These are phyloP conservation scores for Termitomyces sp. DNA, from an alignment of 768 basidiomycete genomes.

Conservation along the genomic window DNA sequence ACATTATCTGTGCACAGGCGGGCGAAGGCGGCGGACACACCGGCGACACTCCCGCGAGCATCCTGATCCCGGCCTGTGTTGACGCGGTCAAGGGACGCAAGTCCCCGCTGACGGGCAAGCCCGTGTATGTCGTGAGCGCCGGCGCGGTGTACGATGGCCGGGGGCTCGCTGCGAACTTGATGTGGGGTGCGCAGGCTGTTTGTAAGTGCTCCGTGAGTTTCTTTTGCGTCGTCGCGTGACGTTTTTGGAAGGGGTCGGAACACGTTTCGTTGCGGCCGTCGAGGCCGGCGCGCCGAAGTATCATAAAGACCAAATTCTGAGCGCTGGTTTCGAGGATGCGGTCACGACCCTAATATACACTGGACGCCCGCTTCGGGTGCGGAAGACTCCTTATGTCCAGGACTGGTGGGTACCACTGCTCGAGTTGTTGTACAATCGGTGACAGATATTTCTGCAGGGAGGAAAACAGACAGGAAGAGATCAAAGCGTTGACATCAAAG, in stretches of 20 bases:
- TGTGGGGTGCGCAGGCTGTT: slow-evolving; percentile 87
- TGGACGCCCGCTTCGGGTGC: slow-evolving; percentile 83
- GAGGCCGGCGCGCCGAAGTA: slow-evolving; percentile 80
- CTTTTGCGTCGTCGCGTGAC: not conserved
- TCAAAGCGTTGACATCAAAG: slow-evolving; percentile 73
- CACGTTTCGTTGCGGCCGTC: slow-evolving; percentile 77
- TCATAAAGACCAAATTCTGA: slow-evolving; percentile 77
- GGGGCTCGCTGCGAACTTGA: slow-evolving; percentile 79
- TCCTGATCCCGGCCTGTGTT: slow-evolving; percentile 90
- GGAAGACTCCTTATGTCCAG: slow-evolving; percentile 78
- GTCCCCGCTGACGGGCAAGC: slow-evolving; percentile 77
- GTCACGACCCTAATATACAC: slow-evolving; percentile 86
- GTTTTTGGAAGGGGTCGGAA: slow-evolving; percentile 61
- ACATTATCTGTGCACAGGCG: slow-evolving; percentile 92
- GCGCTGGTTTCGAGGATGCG: slow-evolving; percentile 72
- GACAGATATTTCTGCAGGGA: slow-evolving; percentile 43
- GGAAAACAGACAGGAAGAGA: slow-evolving; percentile 72
- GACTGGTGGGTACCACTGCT: slow-evolving; percentile 58
- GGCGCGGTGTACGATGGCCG: slow-evolving; percentile 91
- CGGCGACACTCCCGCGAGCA: slow-evolving; percentile 74
- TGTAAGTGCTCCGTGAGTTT: slow-evolving; percentile 38
- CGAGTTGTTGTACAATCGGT: not conserved
- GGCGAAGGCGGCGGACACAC: slow-evolving; percentile 92
- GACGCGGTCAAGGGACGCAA: slow-evolving; percentile 74
- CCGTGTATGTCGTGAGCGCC: slow-evolving; percentile 85